These are phyloP conservation scores for Diutina ranongensis DNA, from an alignment of 1,139 yeast species.

Conservation along the genomic window DNA sequence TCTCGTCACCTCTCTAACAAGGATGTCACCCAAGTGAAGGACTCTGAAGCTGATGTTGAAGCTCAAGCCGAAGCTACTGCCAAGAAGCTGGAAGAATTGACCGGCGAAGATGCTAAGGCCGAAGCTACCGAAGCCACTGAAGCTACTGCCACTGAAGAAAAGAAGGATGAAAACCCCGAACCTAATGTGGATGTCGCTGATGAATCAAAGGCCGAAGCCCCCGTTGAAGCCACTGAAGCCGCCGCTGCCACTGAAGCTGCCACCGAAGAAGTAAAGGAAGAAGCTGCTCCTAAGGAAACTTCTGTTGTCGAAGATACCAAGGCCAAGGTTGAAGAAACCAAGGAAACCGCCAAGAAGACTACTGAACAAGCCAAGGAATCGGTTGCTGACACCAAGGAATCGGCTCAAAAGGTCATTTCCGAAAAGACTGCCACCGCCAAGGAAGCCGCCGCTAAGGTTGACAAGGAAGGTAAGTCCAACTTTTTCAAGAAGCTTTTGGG, in stretches of 20 bases:
- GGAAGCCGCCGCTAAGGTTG: slow-evolving; percentile 9
- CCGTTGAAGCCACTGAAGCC: slow-evolving; percentile 3
- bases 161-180: slow-evolving; percentile 8
- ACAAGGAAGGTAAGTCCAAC: slow-evolving; percentile 29
- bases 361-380: slow-evolving; percentile 5
- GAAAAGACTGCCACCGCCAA: slow-evolving; percentile 23
- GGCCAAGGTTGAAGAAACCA: slow-evolving; percentile 8
- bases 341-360: slow-evolving; percentile 8
- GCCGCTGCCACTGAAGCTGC: neutral
- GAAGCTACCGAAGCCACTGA: slow-evolving; percentile 9
- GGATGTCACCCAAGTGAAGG: slow-evolving; percentile 9
- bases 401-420: slow-evolving; percentile 11
- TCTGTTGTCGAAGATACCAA: slow-evolving; percentile 9
- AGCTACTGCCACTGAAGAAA: slow-evolving; percentile 7
- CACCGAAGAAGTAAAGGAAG: slow-evolving; percentile 9
- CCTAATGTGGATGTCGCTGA: slow-evolving; percentile 5
- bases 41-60: slow-evolving; percentile 8
- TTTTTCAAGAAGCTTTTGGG: slow-evolving; percentile 37
- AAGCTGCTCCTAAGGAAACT: slow-evolving; percentile 11
- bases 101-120: slow-evolving; percentile 1
- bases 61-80: slow-evolving; percentile 7
- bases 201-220: neutral
- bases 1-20: neutral
- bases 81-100: neutral
- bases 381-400: slow-evolving; percentile 9